Base-by-base conservation (phyloP, 1,284 basidiomycete species). In the Pterulicium gracile region DNA sequence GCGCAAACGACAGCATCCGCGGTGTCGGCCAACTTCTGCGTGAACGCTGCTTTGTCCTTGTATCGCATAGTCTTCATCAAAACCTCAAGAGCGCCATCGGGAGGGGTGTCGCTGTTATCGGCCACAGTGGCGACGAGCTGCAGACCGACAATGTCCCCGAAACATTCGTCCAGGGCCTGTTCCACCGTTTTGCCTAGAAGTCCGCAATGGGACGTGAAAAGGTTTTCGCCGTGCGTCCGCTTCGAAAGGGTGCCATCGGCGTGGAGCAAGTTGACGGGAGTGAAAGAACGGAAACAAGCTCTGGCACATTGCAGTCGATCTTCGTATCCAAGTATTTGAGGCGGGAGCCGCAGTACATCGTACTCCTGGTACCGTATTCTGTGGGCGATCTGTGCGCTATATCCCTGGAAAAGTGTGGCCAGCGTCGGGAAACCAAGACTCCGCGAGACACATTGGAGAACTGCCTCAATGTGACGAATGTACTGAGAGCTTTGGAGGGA, bases 361-460 rank as follows among this genome's bases (percentile, higher is more conserved):
- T 72, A 64, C 3, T 58, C 56, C 3, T 63, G 65, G 47, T 68
- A 61, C 18, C 74, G 67, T 27, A 87, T 73, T 1, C 82, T 80
- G 53, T 67, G 74, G 0, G 83, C 85, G 49, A 95, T 70, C 53
- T 90, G 84, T 1, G 79, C 77, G 0, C 85, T 81, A 58, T 96
- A 92, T 3, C 80, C 72, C 50, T 81, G 72, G 56, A 88, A 97
- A 3, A 98, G 72, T 2, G 72, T 68, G 3, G 78, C 69, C n/a
- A 84, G 67, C 2, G 66, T 68, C 1, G 62, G 49, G 41, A 97
- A 66, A 7, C 91, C 91, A 48, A 98, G 70, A 5, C 81, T 72
- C 21, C 66, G 56, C 0, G 88, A 75, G 10, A 86, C 79, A 2
- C 75, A 77, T 5, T 59, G 57, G 14, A 97, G 66, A 17, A 88